Evolutionary conservation across 176 grass and related monocot genomes (phyloP).

Genomic region (Canna indica): DNA sequence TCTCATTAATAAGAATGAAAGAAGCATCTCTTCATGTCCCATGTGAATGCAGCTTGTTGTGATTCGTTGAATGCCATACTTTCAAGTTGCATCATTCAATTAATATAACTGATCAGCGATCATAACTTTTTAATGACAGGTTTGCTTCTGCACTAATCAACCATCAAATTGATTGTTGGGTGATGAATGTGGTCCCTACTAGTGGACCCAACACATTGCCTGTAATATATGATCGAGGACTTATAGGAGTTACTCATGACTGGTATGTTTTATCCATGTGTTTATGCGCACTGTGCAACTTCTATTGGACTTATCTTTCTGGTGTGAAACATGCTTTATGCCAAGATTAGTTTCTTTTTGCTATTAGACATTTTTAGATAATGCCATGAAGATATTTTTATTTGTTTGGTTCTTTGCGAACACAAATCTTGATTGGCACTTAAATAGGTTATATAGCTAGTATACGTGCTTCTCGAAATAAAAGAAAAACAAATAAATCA

Average conservation of each 20-base stretch:
- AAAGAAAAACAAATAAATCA: too few relatives aligned
- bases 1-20: too few relatives aligned
- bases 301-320: not conserved
- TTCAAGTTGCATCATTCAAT: too few relatives aligned
- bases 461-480: too few relatives aligned
- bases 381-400: too few relatives aligned
- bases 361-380: too few relatives aligned
- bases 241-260: constrained; percentile 90
- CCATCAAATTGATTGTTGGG: constrained; percentile 69
- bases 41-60: too few relatives aligned
- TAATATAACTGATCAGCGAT: not conserved
- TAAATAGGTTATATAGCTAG: too few relatives aligned
- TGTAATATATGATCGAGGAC: constrained; percentile 88
- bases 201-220: constrained; percentile 69
- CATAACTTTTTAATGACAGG: constrained; percentile 29
- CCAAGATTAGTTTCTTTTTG: not conserved
- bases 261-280: constrained; percentile 41
- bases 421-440: too few relatives aligned
- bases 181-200: constrained; percentile 92
- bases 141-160: constrained; percentile 74
- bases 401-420: too few relatives aligned
- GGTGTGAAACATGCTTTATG: not conserved
- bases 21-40: too few relatives aligned
- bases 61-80: too few relatives aligned
- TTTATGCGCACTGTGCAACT: not conserved